These are phyloP conservation scores for Yamadazyma blattariae DNA, from an alignment of 1,139 yeast genomes.

Conservation along the genomic window DNA sequence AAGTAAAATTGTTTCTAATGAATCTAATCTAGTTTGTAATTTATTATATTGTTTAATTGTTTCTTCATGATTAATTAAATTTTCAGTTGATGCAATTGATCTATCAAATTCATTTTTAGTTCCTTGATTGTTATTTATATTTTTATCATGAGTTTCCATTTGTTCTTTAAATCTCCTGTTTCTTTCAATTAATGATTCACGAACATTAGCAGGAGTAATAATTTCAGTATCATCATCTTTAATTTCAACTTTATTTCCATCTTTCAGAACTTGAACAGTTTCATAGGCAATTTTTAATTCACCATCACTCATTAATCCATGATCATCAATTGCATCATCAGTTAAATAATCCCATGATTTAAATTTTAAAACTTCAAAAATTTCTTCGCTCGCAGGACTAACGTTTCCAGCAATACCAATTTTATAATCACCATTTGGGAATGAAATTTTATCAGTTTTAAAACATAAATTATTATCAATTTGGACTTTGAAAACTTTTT, in stretches of 20 bases:
- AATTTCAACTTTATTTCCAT: background rate
- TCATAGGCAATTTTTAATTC: constrained; percentile 22
- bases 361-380: constrained; percentile 58
- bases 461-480: constrained; percentile 69
- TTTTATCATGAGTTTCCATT: too few relatives aligned
- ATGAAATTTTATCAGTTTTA: constrained; percentile 52
- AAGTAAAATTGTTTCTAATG: constrained; percentile 6
- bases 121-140: too few relatives aligned
- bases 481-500: constrained; percentile 55
- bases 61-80: constrained; percentile 1
- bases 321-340: constrained; percentile 57
- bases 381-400: constrained; percentile 42
- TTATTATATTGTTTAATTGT: constrained; percentile 6
- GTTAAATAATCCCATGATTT: constrained; percentile 53
- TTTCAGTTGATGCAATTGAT: background rate
- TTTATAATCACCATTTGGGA: constrained; percentile 36
- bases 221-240: constrained; percentile 2
- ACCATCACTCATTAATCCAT: constrained; percentile 51
- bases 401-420: constrained; percentile 54
- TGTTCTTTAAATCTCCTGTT: constrained; percentile 1
- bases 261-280: constrained; percentile 5
- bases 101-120: background rate
- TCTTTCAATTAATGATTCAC: constrained; percentile 30
- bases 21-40: constrained; percentile 6
- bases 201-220: constrained; percentile 21